Evolutionary conservation across 345 rosid genomes (phyloP).

Genomic region (Microcos paniculata): DNA sequence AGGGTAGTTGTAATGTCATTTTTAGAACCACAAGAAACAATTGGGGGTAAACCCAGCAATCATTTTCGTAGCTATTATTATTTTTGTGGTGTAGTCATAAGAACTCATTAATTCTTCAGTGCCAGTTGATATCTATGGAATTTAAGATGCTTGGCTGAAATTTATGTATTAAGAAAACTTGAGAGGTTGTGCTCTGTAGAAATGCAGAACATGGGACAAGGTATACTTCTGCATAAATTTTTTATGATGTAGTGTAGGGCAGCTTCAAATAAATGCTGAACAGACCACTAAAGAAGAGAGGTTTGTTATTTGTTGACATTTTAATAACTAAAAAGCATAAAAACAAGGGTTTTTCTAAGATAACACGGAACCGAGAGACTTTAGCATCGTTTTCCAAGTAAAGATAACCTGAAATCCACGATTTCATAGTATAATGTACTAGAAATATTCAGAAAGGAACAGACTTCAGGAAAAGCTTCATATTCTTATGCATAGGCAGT

Average conservation of each 20-base stretch:
- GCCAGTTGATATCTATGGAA: neutral
- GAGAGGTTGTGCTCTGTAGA: neutral
- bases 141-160: constrained; percentile 8
- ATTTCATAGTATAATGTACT: too few species aligned
- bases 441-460: neutral
- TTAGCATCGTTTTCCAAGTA: too few species aligned
- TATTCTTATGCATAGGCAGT: neutral
- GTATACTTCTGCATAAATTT: neutral
- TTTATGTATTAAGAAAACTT: neutral
- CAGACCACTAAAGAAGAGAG: neutral
- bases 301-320: neutral
- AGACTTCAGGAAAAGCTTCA: neutral
- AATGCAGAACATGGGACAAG: neutral
- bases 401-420: too few species aligned
- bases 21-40: neutral
- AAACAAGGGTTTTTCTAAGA: too few species aligned
- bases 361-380: too few species aligned
- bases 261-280: neutral
- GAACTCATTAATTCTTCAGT: neutral
- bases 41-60: neutral
- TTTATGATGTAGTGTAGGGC: neutral
- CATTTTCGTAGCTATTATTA: neutral
- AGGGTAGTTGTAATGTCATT: neutral
- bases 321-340: neutral
- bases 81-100: neutral